Conservation (phyloP, 352 stramenopile genomes). For the Phytophthora litchii region DNA sequence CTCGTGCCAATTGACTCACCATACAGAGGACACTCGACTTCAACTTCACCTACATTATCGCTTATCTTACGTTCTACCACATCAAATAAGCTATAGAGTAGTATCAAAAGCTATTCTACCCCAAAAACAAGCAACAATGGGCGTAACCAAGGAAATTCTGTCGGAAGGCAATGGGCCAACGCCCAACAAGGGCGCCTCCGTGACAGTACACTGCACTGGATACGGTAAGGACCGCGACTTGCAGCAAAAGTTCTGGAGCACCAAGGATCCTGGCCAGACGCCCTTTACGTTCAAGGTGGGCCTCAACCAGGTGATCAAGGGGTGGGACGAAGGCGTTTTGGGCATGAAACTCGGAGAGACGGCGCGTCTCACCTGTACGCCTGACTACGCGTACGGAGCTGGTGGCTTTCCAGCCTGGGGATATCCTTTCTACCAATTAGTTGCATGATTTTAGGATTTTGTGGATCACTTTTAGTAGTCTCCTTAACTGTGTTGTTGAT, state of each 20-base stretch:
- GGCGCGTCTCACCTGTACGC: slow-evolving; percentile 91
- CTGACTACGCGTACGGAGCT: slow-evolving; percentile 95
- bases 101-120: background rate
- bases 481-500: slow-evolving; percentile 44
- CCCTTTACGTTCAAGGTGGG: slow-evolving; percentile 95
- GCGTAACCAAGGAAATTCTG: slow-evolving; percentile 69
- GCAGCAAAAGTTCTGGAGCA: slow-evolving; percentile 95
- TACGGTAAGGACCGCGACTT: slow-evolving; percentile 78
- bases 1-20: too few relatives aligned
- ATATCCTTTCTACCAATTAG: slow-evolving; percentile 59
- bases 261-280: slow-evolving; percentile 94
- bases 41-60: slow-evolving; percentile 1
- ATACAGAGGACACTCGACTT: too few relatives aligned
- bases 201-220: slow-evolving; percentile 87
- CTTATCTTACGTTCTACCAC: slow-evolving; percentile 3
- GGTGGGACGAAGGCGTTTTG: slow-evolving; percentile 94
- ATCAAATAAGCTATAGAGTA: slow-evolving; percentile 4
- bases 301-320: slow-evolving; percentile 94
- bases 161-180: slow-evolving; percentile 57
- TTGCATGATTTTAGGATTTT: slow-evolving; percentile 16
- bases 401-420: slow-evolving; percentile 94
- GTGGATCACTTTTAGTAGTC: slow-evolving; percentile 5
- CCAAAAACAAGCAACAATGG: slow-evolving; percentile 40
- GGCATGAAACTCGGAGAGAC: slow-evolving; percentile 90
- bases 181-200: slow-evolving; percentile 61